phyloP scores from a whole-genome alignment of 1,139 yeast genomes.

The Debaryomyces sp. region DNA sequence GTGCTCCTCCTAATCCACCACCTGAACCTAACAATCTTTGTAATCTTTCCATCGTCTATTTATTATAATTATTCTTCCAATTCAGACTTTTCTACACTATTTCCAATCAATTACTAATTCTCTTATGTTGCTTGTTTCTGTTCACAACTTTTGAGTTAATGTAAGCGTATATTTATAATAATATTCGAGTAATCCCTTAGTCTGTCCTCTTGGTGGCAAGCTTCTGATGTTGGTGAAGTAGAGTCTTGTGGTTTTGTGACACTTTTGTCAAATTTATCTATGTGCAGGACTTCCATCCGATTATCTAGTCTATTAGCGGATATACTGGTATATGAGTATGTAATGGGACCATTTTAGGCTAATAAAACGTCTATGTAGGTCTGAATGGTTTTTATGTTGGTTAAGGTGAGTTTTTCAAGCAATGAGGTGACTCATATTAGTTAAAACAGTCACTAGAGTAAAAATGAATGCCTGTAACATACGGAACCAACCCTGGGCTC shows the following conservation, averaged over 20 bases:
- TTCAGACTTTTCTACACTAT: not conserved
- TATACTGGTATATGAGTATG: not conserved
- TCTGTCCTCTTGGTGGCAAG: conserved; percentile 1
- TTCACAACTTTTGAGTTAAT: not conserved
- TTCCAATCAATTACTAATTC: conserved; percentile 3
- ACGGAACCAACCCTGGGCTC: conserved; percentile 3
- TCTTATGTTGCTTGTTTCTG: not conserved
- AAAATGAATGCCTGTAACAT: not conserved
- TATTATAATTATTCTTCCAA: not conserved
- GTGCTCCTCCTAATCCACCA: conserved; percentile 58
- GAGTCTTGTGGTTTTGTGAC: conserved; percentile 1
- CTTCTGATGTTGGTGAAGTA: conserved; percentile 4
- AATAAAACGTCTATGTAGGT: not conserved
- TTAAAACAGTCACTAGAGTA: not conserved
- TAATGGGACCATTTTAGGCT: not conserved
- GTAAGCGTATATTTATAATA: conserved; percentile 1
- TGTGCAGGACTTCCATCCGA: not conserved
- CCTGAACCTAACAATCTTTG: conserved; percentile 70
- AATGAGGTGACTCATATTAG: not conserved
- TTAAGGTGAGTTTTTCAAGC: not conserved
- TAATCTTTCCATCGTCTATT: conserved; percentile 62
- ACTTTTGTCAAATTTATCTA: not conserved
- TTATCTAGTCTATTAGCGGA: not conserved
- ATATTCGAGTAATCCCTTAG: not conserved
- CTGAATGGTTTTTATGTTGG: not conserved